Conservation (phyloP, 129 eudicot genomes). For the carrot (Daucus carota) region DH1_v3.0 NC_030384.2:49318001-49318500, state of each 20-base stretch:
- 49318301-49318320: slow-evolving; percentile 50
- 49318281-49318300: slow-evolving; percentile 61
- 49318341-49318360: slow-evolving; percentile 67
- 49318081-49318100: slow-evolving; percentile 49
- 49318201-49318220: slow-evolving; percentile 64
- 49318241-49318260: slow-evolving; percentile 59
- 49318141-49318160: slow-evolving; percentile 40
- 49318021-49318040: slow-evolving; percentile 46
- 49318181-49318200: slow-evolving; percentile 55
- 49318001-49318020: slow-evolving; percentile 33
- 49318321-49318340: slow-evolving; percentile 46
- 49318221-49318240: slow-evolving; percentile 38
- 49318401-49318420: slow-evolving; percentile 45
- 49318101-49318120: slow-evolving; percentile 45
- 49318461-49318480: slow-evolving; percentile 68
- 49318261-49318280: slow-evolving; percentile 57
- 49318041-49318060: slow-evolving; percentile 58
- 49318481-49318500: slow-evolving; percentile 39
- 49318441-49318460: slow-evolving; percentile 61
- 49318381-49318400: slow-evolving; percentile 49
- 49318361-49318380: slow-evolving; percentile 64
- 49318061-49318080: slow-evolving; percentile 65
- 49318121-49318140: slow-evolving; percentile 16
- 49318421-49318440: slow-evolving; percentile 53
- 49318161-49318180: slow-evolving; percentile 41